phyloP scores from a whole-genome alignment of 495 filamentous ascomycete genomes.

The Aspergillus olivimuriae region DNA sequence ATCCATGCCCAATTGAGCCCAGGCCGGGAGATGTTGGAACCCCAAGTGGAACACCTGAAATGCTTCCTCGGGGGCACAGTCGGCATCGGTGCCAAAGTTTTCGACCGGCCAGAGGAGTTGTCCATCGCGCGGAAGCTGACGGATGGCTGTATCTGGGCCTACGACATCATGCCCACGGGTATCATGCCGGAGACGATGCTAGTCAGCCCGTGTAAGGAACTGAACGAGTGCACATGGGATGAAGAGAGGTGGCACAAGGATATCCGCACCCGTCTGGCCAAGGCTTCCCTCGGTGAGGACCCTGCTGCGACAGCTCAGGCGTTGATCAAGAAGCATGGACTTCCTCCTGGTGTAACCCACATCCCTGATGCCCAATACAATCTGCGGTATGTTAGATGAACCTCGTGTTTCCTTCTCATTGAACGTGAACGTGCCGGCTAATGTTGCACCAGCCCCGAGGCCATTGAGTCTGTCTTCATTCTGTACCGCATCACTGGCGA shows the following conservation, averaged over 20 bases:
- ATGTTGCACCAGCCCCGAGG: slow-evolving; percentile 59
- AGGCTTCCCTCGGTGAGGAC: slow-evolving; percentile 15
- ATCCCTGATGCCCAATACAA: slow-evolving; percentile 59
- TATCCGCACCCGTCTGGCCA: slow-evolving; percentile 20
- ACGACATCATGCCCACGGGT: slow-evolving; percentile 49
- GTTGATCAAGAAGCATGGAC: slow-evolving; percentile 35
- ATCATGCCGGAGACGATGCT: slow-evolving; percentile 57
- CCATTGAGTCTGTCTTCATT: slow-evolving; percentile 68
- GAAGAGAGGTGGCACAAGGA: slow-evolving; percentile 43
- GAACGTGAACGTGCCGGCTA: too few relatives aligned
- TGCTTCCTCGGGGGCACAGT: slow-evolving; percentile 60
- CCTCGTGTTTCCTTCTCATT: too few relatives aligned
- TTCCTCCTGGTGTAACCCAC: slow-evolving; percentile 53
- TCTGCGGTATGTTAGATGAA: slow-evolving; percentile 44
- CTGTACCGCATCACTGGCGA: slow-evolving; percentile 72
- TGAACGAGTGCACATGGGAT: slow-evolving; percentile 49
- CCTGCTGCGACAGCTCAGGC: slow-evolving; percentile 29
- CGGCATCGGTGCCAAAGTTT: slow-evolving; percentile 53
- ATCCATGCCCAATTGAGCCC: slow-evolving; percentile 22
- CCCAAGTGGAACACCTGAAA: slow-evolving; percentile 49
- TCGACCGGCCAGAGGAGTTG: slow-evolving; percentile 48
- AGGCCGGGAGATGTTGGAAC: slow-evolving; percentile 23
- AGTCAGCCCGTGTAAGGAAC: slow-evolving; percentile 43
- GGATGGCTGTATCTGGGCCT: slow-evolving; percentile 55
- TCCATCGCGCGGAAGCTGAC: slow-evolving; percentile 48